Percentiles rank a stretch among this genome's conserved stretches.
These are phyloP conservation scores for Dipodascus albidus DNA, from an alignment of 805 yeast genomes.

Conservation along the genomic window DNA sequence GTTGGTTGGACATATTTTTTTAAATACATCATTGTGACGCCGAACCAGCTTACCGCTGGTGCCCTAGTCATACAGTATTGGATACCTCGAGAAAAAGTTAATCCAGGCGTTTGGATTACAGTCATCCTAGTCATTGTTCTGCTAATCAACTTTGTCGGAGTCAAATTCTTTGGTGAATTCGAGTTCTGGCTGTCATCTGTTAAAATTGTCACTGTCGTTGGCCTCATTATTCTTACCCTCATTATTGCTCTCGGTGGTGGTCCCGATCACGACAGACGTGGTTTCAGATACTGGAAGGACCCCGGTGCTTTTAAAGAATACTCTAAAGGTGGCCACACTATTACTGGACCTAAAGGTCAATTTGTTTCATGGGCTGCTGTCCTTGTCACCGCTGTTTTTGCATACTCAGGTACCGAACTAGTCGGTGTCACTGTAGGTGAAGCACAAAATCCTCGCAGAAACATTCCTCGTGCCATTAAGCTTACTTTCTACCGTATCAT, in stretches of 20 bases:
- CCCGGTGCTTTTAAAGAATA: slow-evolving; percentile 53
- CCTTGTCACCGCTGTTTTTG: slow-evolving; percentile 55
- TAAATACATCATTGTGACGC: slow-evolving; percentile 43
- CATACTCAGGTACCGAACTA: slow-evolving; percentile 58
- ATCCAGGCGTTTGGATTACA: slow-evolving; percentile 43
- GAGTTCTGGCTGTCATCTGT: slow-evolving; percentile 49
- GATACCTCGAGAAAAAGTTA: slow-evolving; percentile 30
- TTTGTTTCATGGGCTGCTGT: slow-evolving; percentile 54
- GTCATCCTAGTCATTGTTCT: slow-evolving; percentile 35
- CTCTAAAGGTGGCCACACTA: slow-evolving; percentile 30
- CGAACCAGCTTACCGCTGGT: slow-evolving; percentile 56
- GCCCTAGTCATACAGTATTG: slow-evolving; percentile 43
- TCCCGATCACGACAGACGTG: slow-evolving; percentile 61
- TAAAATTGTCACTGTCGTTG: slow-evolving; percentile 54
- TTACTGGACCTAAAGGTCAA: slow-evolving; percentile 38
- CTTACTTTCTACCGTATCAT: slow-evolving; percentile 60
- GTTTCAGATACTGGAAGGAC: slow-evolving; percentile 56
- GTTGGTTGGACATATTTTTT: slow-evolving; percentile 54
- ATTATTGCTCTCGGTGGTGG: slow-evolving; percentile 65
- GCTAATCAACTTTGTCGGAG: slow-evolving; percentile 34
- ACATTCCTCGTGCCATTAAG: slow-evolving; percentile 61
- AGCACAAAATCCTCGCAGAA: slow-evolving; percentile 53
- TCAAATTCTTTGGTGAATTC: slow-evolving; percentile 34
- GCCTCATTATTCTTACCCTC: slow-evolving; percentile 52
- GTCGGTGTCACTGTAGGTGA: slow-evolving; percentile 70